Percentiles rank a stretch among this genome's conserved stretches.
Conservation (phyloP, 352 stramenopile species). For the Phytopythium aichiense region DNA sequence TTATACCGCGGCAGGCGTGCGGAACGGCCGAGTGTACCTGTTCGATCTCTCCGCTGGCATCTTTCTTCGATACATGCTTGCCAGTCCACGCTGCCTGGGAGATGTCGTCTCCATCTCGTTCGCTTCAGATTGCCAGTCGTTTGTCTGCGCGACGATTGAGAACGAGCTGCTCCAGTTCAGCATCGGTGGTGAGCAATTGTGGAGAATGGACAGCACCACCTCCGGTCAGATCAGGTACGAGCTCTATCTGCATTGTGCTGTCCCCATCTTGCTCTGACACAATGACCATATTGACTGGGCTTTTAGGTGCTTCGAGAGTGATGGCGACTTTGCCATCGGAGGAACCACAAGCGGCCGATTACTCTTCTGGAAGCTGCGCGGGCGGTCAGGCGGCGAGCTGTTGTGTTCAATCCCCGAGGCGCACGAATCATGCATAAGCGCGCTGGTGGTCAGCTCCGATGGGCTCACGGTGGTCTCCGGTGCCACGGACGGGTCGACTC, state of each 20-base stretch:
- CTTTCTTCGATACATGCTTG: slow-evolving; percentile 29
- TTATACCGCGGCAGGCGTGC: slow-evolving; percentile 44
- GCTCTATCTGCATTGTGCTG: background rate
- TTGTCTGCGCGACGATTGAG: slow-evolving; percentile 64
- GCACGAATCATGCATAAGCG: slow-evolving; percentile 58
- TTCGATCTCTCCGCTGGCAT: slow-evolving; percentile 28
- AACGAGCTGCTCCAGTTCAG: slow-evolving; percentile 67
- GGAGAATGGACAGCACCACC: slow-evolving; percentile 42
- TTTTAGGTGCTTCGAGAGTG: slow-evolving; percentile 61
- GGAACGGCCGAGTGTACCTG: slow-evolving; percentile 55
- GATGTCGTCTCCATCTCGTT: slow-evolving; percentile 60
- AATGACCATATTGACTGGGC: background rate
- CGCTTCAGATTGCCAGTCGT: slow-evolving; percentile 40
- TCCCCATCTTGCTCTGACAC: background rate
- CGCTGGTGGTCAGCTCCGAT: slow-evolving; percentile 46
- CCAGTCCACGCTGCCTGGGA: slow-evolving; percentile 22
- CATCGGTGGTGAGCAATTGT: slow-evolving; percentile 39
- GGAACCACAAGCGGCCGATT: slow-evolving; percentile 57
- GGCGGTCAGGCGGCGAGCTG: slow-evolving; percentile 31
- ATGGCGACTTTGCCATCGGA: slow-evolving; percentile 66
- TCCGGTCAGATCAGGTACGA: slow-evolving; percentile 47
- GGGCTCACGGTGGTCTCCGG: slow-evolving; percentile 60
- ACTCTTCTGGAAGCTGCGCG: slow-evolving; percentile 67
- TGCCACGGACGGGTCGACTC: slow-evolving; percentile 51
- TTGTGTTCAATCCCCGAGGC: slow-evolving; percentile 58